Evolutionary conservation across 129 eudicot species (phyloP).

Genomic region (Sambucus nigra): DNA sequence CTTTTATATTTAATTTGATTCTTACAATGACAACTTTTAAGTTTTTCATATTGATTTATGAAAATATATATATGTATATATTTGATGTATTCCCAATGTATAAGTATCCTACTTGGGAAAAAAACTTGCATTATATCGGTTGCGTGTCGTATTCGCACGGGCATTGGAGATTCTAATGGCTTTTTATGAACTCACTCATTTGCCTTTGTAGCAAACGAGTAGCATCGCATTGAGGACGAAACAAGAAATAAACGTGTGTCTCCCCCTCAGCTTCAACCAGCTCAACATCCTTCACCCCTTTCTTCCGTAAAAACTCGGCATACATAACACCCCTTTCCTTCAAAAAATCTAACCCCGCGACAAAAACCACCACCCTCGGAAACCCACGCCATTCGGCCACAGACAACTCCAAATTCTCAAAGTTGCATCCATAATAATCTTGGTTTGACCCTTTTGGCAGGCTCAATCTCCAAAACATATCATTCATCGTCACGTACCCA

Average conservation of each 20-base stretch:
- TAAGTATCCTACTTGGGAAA: too few species aligned
- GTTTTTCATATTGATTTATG: too few species aligned
- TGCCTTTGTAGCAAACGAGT: constrained; percentile 47
- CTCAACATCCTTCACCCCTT: constrained; percentile 48
- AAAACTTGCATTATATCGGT: too few species aligned
- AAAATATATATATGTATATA: too few species aligned
- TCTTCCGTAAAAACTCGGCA: constrained; percentile 48
- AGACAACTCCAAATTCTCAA: constrained; percentile 22
- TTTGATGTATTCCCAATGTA: too few species aligned
- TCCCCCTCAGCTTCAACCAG: constrained; percentile 54
- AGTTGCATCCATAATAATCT: constrained; percentile 60
- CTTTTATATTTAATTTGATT: too few species aligned
- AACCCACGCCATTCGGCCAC: constrained; percentile 46
- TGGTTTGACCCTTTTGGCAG: constrained; percentile 59
- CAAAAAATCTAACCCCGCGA: constrained; percentile 67
- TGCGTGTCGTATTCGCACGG: too few species aligned
- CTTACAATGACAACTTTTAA: too few species aligned
- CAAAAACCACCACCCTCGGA: constrained; percentile 58
- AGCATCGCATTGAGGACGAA: constrained; percentile 49
- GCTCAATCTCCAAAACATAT: constrained; percentile 75
- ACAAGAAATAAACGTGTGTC: constrained; percentile 57
- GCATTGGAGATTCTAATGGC: background rate
- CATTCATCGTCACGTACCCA: constrained; percentile 46
- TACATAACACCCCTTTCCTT: constrained; percentile 73
- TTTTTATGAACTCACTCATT: constrained; percentile 47